Percentiles rank a stretch among this genome's conserved stretches.
These are phyloP conservation scores for Paspalum vaginatum DNA, from an alignment of 176 grass and related monocot species.

Conservation along the genomic window DNA sequence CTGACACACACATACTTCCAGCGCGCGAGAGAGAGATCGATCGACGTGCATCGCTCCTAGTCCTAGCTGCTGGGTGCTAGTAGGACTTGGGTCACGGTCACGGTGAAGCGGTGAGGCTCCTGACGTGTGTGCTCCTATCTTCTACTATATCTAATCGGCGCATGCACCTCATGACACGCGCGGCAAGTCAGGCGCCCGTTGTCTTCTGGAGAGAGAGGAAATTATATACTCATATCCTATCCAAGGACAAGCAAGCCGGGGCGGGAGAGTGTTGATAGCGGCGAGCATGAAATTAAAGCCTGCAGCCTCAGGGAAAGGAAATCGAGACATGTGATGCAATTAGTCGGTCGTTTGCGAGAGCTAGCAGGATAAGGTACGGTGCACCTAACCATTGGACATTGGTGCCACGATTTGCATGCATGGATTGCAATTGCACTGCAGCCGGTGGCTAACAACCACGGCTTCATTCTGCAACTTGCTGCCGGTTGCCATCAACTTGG, in stretches of 20 bases:
- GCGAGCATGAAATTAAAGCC: neutral
- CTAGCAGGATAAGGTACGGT: neutral
- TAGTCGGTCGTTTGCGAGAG: neutral
- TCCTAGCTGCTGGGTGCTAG: neutral
- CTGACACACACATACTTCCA: conserved; percentile 6
- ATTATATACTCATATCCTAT: no score
- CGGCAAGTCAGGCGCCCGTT: neutral
- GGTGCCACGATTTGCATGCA: conserved; percentile 21
- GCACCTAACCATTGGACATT: conserved; percentile 33
- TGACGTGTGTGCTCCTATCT: neutral
- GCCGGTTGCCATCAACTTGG: neutral
- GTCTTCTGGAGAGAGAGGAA: neutral
- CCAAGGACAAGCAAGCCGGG: neutral
- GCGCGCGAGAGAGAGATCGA: neutral
- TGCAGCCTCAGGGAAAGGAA: neutral
- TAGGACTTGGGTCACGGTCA: neutral
- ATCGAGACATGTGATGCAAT: conserved; percentile 18
- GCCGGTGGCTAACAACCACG: conserved; percentile 16
- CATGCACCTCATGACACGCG: neutral
- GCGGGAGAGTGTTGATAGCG: neutral
- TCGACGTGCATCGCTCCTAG: neutral
- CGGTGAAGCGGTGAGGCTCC: neutral
- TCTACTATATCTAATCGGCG: no score
- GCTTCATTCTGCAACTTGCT: neutral
- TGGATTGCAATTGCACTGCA: no score